Base-by-base conservation (phyloP, 768 basidiomycete species). In the Mycena amicta region DNA sequence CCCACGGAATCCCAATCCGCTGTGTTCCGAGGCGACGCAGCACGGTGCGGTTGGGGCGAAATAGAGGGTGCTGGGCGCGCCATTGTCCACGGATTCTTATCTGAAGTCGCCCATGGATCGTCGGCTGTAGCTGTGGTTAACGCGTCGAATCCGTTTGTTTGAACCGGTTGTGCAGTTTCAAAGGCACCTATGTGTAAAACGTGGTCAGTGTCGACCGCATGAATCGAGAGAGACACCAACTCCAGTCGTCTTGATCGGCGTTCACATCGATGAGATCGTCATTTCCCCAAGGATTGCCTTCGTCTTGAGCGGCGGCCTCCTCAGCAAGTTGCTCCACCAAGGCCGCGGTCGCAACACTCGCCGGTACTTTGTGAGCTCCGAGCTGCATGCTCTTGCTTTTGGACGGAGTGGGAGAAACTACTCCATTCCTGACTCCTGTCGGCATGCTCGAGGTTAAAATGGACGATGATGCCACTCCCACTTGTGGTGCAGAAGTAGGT, bases 161-260 rank as follows among this genome's bases (percentile, higher is more conserved):
- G 47, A 13, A 50, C 45, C 22, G 70, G 60, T 25, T 75, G 74
- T n/a, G 80, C 82, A 55, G 83, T 83, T 71, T 93, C 90, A 63
- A 93, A 93, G n/a, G 86, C 89, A 68, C 85, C 92, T 89, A 53
- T 13, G 54, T 55, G 40, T 39, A 37, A 8, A 37, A 31, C 1
- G 4, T 52, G 15, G 31, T 47, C 25, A 56, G 47, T 53, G 33
- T 57, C 23, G 54, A 50, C 23, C 47, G 20, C 33, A 59, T 23
- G n/a, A 30, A 13, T 12, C 30, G 26, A 46, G 55, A 30, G 45
- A 46, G 31, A 20, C 3, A 80, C 88, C 69, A 70, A 92, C 95
- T 90, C 95, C 95, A 99, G 69, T 98, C 96, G 66, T 88, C 95
- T 25, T 87, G 83, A 66, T 98, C 95, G 0, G 92, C 94, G 67